These are phyloP conservation scores for Debaryomycetaceae sp. DNA, from an alignment of 1,139 yeast genomes.

Conservation along the genomic window DNA sequence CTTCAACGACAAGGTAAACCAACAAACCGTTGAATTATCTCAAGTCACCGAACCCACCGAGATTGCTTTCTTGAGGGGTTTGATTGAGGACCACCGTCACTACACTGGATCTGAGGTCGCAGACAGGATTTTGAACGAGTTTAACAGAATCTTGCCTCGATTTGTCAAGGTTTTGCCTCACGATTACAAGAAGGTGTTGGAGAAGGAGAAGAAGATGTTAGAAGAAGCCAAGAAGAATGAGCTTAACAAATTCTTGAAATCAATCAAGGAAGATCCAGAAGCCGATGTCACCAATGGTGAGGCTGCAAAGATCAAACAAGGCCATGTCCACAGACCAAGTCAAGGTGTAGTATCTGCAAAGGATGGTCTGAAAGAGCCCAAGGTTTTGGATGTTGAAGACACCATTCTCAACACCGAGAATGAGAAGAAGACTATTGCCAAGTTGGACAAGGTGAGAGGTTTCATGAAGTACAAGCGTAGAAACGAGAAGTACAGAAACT, in stretches of 20 bases:
- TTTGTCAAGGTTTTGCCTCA: constrained; percentile 91
- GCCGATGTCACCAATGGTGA: constrained; percentile 90
- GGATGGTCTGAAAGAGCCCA: constrained; percentile 63
- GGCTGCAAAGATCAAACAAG: constrained; percentile 50
- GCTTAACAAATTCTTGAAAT: constrained; percentile 54
- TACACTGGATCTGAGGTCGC: constrained; percentile 93
- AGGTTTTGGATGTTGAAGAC: constrained; percentile 86
- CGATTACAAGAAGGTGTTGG: constrained; percentile 89
- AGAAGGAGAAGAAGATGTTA: constrained; percentile 66
- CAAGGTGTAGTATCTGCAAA: constrained; percentile 22
- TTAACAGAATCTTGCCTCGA: constrained; percentile 82
- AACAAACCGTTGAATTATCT: constrained; percentile 77
- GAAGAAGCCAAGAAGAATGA: constrained; percentile 68
- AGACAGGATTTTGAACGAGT: constrained; percentile 74
- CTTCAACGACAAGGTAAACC: constrained; percentile 75
- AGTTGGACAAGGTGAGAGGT: constrained; percentile 81
- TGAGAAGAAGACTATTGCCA: constrained; percentile 60
- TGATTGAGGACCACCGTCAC: constrained; percentile 93
- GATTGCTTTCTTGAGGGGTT: constrained; percentile 89
- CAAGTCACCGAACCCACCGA: constrained; percentile 82
- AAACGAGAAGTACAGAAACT: constrained; percentile 79
- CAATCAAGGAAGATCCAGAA: constrained; percentile 76
- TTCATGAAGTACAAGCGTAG: constrained; percentile 93
- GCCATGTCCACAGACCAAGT: constrained; percentile 40
- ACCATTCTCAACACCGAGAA: constrained; percentile 67